Conservation (phyloP, 2,329 filamentous ascomycete species). For the Xylaria polymorpha region DNA sequence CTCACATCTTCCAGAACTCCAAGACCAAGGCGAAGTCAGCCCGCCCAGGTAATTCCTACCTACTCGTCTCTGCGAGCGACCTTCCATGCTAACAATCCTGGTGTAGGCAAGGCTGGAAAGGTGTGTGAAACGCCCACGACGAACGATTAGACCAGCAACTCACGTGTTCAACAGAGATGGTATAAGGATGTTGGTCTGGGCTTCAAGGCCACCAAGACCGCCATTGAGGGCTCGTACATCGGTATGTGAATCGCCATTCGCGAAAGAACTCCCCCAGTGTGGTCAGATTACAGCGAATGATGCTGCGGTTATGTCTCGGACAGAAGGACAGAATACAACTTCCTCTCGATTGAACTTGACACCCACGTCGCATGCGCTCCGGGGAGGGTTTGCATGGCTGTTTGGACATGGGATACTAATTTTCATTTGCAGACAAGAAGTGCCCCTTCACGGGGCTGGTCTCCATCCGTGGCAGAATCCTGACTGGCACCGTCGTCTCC, state of each 20-base stretch:
- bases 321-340: background rate
- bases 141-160: slow-evolving; percentile 27
- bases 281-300: background rate
- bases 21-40: slow-evolving; percentile 89
- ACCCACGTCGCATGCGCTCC: background rate
- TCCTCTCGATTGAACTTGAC: background rate
- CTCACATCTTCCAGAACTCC: slow-evolving; percentile 99
- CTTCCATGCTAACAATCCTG: slow-evolving; percentile 20
- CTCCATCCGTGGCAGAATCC: slow-evolving; percentile 99
- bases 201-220: slow-evolving; percentile 97
- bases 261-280: background rate
- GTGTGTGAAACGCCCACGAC: slow-evolving; percentile 63
- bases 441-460: slow-evolving; percentile 99
- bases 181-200: slow-evolving; percentile 99
- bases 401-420: slow-evolving; percentile 23
- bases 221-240: slow-evolving; percentile 99
- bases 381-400: slow-evolving; percentile 2
- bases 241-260: slow-evolving; percentile 72
- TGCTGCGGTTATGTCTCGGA: background rate
- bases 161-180: slow-evolving; percentile 62
- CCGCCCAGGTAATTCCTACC: slow-evolving; percentile 63
- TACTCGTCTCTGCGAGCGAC: background rate
- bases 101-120: slow-evolving; percentile 69
- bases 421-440: slow-evolving; percentile 87
- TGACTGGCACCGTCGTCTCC: slow-evolving; percentile 98